phyloP scores from a whole-genome alignment of 352 stramenopile genomes.

The Phytopythium mirpurense region DNA sequence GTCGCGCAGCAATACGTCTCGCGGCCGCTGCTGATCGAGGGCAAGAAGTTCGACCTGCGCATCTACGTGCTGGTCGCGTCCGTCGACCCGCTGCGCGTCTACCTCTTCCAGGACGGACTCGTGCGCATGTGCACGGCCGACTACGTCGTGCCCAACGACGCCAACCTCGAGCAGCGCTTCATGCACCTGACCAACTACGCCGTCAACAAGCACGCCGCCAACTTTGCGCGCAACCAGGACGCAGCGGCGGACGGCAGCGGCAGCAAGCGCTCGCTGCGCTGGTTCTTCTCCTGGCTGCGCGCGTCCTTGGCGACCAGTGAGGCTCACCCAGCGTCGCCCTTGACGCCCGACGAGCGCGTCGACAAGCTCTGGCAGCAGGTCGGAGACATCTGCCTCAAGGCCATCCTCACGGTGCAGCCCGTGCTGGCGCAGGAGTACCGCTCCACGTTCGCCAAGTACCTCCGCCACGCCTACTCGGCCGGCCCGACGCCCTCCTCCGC shows the following conservation, averaged over 20 bases:
- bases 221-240: slow-evolving; percentile 83
- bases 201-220: slow-evolving; percentile 88
- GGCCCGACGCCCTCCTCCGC: not conserved
- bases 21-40: slow-evolving; percentile 69
- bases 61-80: slow-evolving; percentile 90
- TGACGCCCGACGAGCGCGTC: slow-evolving; percentile 54
- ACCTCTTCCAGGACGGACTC: slow-evolving; percentile 90
- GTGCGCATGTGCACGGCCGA: slow-evolving; percentile 87
- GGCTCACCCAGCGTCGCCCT: not conserved
- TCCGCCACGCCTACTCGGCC: slow-evolving; percentile 45
- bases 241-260: slow-evolving; percentile 50
- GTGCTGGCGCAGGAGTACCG: slow-evolving; percentile 92
- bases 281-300: slow-evolving; percentile 91
- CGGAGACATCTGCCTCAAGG: slow-evolving; percentile 92
- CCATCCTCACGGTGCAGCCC: slow-evolving; percentile 90
- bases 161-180: slow-evolving; percentile 85
- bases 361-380: slow-evolving; percentile 89
- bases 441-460: slow-evolving; percentile 82
- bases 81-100: slow-evolving; percentile 83
- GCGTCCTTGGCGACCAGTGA: not conserved
- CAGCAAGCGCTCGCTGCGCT: slow-evolving; percentile 87
- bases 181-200: slow-evolving; percentile 93
- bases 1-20: slow-evolving; percentile 86
- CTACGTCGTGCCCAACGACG: slow-evolving; percentile 78
- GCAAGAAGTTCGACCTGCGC: slow-evolving; percentile 92